Percentiles rank a stretch among this genome's conserved stretches.
phyloP scores from a whole-genome alignment of 2,329 filamentous ascomycete genomes.

The Monosporascus sp. region DNA sequence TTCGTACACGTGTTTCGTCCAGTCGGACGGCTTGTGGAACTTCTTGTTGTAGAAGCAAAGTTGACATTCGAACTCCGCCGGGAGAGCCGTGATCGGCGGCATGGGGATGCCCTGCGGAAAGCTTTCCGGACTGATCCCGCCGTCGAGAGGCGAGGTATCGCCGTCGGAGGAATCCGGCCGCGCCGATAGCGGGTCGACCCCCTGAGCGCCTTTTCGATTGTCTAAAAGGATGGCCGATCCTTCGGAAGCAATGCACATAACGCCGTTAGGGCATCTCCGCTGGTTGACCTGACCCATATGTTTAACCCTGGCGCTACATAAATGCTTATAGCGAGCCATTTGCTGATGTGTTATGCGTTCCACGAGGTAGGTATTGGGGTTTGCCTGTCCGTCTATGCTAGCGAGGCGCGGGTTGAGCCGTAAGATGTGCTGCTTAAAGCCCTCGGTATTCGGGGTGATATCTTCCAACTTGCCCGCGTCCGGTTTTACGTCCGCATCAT shows the following conservation, averaged over 20 bases:
- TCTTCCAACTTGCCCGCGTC: constrained; percentile 58
- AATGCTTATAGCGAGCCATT: constrained; percentile 68
- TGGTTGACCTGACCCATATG: constrained; percentile 56
- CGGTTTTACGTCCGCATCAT: constrained; percentile 57
- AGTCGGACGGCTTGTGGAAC: constrained; percentile 87
- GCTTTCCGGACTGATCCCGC: constrained; percentile 64
- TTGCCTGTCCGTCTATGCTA: constrained; percentile 18
- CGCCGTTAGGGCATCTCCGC: constrained; percentile 53
- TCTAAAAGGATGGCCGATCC: constrained; percentile 61
- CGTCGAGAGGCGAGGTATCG: constrained; percentile 64
- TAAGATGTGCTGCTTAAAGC: constrained; percentile 70
- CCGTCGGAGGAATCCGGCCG: constrained; percentile 56
- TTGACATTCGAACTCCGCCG: constrained; percentile 85
- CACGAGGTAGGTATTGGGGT: constrained; percentile 57
- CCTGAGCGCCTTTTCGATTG: constrained; percentile 52
- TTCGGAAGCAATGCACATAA: constrained; percentile 61
- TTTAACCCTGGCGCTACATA: constrained; percentile 65
- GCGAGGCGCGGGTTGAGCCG: constrained; percentile 67
- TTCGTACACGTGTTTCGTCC: constrained; percentile 95
- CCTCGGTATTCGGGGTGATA: constrained; percentile 67
- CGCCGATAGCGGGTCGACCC: constrained; percentile 50
- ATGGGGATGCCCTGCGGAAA: constrained; percentile 79
- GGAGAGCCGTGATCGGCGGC: constrained; percentile 70
- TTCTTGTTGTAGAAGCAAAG: constrained; percentile 82
- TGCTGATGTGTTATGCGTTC: constrained; percentile 82